Evolutionary conservation across 345 rosid species (phyloP), one percentile per base, ranked within the genome.

Genomic region (Eucalyptus cloeziana): DNA sequence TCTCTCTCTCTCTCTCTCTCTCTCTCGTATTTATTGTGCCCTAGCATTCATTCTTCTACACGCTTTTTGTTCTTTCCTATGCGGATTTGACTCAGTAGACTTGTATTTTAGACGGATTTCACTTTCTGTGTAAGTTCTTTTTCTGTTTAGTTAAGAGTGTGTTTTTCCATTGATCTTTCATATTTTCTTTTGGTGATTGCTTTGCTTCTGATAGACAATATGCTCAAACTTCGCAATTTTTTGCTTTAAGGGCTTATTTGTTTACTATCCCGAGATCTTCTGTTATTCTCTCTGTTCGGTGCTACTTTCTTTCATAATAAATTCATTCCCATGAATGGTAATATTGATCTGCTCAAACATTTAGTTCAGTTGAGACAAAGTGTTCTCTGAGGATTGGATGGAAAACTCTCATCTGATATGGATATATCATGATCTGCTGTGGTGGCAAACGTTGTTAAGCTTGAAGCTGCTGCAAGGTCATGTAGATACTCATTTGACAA

Each of bases 391-490:
- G 94, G 97, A 94, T 92, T 98, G 98, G 98, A 95, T 97, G 93
- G 96, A 95, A 95, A 92, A 87, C 95, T 98, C n/a, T 91, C 95
- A 90, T 94, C 98, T 50, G 98, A 97, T 91, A 94, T 96, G 69
- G 95, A 96, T 86, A 90, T 96, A 88, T 96, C 99, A 87, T 94
- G 99, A 96, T 96, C 97, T 85, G 96, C 94, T 91, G 86, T 91
- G 13, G 92, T 94, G 40, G 99, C 96, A 85, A 93, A 93, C 81
- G 96, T 96, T 93, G 98, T 96, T 89, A 98, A 95, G 94, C 95
- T 97, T 79, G 99, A 97, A 95, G 96, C 98, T 92, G 97, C 98
- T 91, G 99, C 92, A n/a, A 95, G 99, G 93, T 95, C 93, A 92
- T 93, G 99, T 96, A 93, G 88, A 95, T 94, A 92, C 90, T 93